Evolutionary conservation across 2,329 filamentous ascomycete genomes (phyloP).

Genomic region (Laburnicola sp.): DNA sequence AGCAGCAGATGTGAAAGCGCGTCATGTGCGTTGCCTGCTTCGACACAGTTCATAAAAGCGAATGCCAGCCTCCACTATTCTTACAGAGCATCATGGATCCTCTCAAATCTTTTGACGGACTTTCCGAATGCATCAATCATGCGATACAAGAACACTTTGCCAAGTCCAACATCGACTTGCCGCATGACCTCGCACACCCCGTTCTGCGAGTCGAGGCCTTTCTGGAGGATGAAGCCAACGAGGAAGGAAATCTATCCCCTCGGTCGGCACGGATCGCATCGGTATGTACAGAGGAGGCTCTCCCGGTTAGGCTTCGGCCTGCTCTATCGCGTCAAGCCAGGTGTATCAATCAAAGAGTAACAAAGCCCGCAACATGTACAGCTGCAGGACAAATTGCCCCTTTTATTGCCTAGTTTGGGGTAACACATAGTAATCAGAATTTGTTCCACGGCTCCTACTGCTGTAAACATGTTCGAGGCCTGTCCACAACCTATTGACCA

Average conservation of each 20-base stretch:
- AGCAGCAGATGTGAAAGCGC: not conserved
- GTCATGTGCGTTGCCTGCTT: no score
- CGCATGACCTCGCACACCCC: conserved; percentile 26
- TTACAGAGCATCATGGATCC: conserved; percentile 18
- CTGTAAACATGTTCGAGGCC: no score
- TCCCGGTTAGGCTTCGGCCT: not conserved
- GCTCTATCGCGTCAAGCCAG: not conserved
- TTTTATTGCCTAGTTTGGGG: no score
- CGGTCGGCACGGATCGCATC: conserved; percentile 33
- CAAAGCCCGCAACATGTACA: no score
- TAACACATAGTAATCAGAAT: no score
- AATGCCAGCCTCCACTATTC: no score
- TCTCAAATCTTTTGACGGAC: conserved; percentile 28
- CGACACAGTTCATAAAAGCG: no score
- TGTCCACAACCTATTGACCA: no score
- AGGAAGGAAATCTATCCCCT: conserved; percentile 8
- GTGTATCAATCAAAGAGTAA: no score
- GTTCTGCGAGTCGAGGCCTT: conserved; percentile 39
- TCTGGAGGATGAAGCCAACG: conserved; percentile 29
- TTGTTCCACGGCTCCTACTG: no score
- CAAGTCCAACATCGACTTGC: conserved; percentile 31
- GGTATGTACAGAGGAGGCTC: conserved; percentile 18
- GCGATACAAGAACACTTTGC: conserved; percentile 37
- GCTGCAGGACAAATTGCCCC: no score
- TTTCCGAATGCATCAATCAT: conserved; percentile 35